Evolutionary conservation across 768 basidiomycete species (phyloP), one percentile per base, ranked within the genome.

Genomic region (Lepiota brunneoincarnata): DNA sequence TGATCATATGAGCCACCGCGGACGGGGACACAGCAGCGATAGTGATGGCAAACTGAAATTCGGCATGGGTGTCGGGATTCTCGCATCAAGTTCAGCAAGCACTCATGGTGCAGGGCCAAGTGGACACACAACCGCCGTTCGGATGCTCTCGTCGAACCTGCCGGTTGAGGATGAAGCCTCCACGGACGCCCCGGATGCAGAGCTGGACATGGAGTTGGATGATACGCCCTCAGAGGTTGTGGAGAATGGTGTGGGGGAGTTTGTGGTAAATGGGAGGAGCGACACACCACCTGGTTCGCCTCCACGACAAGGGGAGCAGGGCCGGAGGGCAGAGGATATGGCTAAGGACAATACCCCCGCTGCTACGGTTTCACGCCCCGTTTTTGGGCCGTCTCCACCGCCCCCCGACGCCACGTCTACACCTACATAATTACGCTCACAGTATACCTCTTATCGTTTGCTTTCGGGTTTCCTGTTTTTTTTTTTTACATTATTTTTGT

Each of bases 81-180:
- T 91, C 75, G 81, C 78, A 39, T 80, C 87, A 37, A 81, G 82
- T 15, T 70, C 79, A 2, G 68, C 77, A 31, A 75, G 77, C 20
- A 83, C 86, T 0, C 85, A 87, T 57, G 87, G 87, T 14, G 87
- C 86, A 23, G 89, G 89, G 4, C 89, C 89, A 3, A 91, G 89
- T 67, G 86, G 79, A 2, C 79, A 87, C 59, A 79, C 75, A 11
- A 84, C 80, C n/a, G 74, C 71, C 28, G 76, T 75, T 12, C 72
- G 77, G 26, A 72, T 80, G 40, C 58, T 78, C 31, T 74, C 75
- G 6, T 54, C 53, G 21, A 51, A 40, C 35, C 23, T 26, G 12
- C 14, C 26, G 21, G 45, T 31, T 3, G 53, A 47, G 1, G 53
- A 54, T n/a, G 53, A 54, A 15, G 39, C 24, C 6, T 54, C 53